Percentiles rank a stretch among this genome's conserved stretches.
Evolutionary conservation across 495 filamentous ascomycete species (phyloP).

Genomic region (Penicillium verhagenii): DNA sequence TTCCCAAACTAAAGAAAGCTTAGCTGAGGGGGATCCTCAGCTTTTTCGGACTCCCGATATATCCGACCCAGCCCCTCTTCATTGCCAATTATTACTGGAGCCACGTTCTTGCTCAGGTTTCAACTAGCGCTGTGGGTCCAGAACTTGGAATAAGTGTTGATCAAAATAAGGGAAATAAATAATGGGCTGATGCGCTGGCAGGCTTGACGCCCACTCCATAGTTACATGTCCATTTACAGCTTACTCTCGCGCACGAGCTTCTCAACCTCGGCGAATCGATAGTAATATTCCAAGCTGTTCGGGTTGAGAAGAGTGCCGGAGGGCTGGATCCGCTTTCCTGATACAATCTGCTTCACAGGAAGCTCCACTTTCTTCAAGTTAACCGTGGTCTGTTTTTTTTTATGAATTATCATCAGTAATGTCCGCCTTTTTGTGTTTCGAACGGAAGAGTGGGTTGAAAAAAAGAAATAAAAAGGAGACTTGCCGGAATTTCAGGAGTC

Average conservation of each 20-base stretch:
- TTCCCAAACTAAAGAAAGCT: constrained; percentile 28
- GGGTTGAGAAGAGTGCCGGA: constrained; percentile 77
- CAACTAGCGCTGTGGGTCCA: constrained; percentile 5
- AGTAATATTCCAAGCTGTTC: constrained; percentile 71
- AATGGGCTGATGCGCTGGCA: constrained; percentile 5
- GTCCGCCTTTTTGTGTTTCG: not conserved
- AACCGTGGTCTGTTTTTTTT: constrained; percentile 71
- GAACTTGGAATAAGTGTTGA: not conserved
- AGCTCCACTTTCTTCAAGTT: constrained; percentile 86
- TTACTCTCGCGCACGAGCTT: constrained; percentile 44
- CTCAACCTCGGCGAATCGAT: constrained; percentile 77
- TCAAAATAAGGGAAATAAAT: not conserved
- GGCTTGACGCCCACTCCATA: too few species aligned
- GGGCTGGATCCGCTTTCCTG: constrained; percentile 68
- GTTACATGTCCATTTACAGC: constrained; percentile 16
- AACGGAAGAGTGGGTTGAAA: constrained; percentile 5
- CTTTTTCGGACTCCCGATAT: constrained; percentile 5
- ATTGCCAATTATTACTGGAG: constrained; percentile 5
- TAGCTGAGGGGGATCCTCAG: constrained; percentile 14
- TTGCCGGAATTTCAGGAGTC: constrained; percentile 75
- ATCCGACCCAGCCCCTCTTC: constrained; percentile 1
- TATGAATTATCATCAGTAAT: too few species aligned
- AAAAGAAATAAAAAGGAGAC: constrained; percentile 26
- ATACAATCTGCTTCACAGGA: constrained; percentile 82
- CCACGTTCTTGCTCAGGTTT: constrained; percentile 4